Conservation (phyloP, 306 rosid species). For the Fragaria nilgerrensis region DNA sequence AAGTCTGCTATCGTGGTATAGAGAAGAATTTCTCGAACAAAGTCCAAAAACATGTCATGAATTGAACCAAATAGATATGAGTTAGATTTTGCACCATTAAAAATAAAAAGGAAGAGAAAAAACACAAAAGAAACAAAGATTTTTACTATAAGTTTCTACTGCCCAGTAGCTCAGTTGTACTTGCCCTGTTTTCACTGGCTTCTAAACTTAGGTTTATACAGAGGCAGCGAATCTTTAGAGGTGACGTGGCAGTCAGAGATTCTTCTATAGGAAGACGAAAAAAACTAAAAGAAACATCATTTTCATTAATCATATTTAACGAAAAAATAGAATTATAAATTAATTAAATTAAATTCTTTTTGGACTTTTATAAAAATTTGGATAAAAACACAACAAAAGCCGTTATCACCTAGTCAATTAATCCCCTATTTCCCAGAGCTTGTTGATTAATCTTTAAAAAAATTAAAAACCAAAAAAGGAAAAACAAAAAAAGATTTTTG, state of each 20-base stretch:
- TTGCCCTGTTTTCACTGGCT: not conserved
- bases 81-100: not conserved
- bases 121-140: no score
- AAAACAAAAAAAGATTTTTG: not conserved
- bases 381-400: constrained; percentile 21
- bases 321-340: not conserved
- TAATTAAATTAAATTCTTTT: not conserved
- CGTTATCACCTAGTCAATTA: constrained; percentile 62
- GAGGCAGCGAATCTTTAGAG: constrained; percentile 14
- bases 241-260: constrained; percentile 26
- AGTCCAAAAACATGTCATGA: not conserved
- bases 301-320: not conserved
- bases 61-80: not conserved
- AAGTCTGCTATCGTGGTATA: no score
- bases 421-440: constrained; percentile 37
- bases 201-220: not conserved
- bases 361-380: not conserved
- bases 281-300: constrained; percentile 9
- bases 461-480: not conserved
- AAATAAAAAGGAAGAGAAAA: not conserved
- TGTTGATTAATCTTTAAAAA: not conserved
- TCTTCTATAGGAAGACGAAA: not conserved
- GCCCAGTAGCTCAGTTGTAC: not conserved
- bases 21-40: not conserved
- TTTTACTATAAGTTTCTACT: not conserved